Evolutionary conservation across 1,284 basidiomycete species (phyloP).

Genomic region (Ustilago tritici): DNA sequence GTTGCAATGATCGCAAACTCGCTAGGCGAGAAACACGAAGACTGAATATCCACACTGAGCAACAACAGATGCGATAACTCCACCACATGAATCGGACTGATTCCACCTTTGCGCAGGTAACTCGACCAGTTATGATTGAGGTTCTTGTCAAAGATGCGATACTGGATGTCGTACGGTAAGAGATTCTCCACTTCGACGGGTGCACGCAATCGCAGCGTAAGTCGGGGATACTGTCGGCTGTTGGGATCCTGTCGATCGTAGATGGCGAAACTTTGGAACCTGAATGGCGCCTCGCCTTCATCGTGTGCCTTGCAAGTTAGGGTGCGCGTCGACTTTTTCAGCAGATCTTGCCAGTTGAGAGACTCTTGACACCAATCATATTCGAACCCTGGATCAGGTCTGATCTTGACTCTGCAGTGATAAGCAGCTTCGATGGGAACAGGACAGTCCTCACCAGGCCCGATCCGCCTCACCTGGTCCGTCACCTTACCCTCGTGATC

Average conservation of each 20-base stretch:
- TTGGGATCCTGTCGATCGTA: constrained; percentile 79
- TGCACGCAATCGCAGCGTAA: constrained; percentile 88
- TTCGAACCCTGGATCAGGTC: constrained; percentile 95
- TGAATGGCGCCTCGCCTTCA: constrained; percentile 87
- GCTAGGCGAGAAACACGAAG: constrained; percentile 88
- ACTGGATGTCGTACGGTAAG: constrained; percentile 93
- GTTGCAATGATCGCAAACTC: constrained; percentile 98
- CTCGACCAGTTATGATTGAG: constrained; percentile 85
- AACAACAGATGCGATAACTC: constrained; percentile 92
- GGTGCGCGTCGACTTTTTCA: constrained; percentile 80
- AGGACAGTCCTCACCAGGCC: constrained; percentile 87
- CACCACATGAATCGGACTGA: constrained; percentile 97
- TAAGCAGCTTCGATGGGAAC: constrained; percentile 92
- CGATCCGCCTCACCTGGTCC: constrained; percentile 85
- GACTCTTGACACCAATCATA: constrained; percentile 90
- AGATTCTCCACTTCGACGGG: constrained; percentile 97
- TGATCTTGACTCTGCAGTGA: constrained; percentile 83
- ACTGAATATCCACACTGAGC: constrained; percentile 87
- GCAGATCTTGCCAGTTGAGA: constrained; percentile 88
- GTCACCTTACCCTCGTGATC: constrained; percentile 86
- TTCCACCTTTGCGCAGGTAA: constrained; percentile 90
- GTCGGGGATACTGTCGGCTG: constrained; percentile 77
- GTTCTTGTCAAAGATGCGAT: constrained; percentile 94
- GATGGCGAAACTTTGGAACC: constrained; percentile 92
- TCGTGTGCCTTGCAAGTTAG: constrained; percentile 88